These are phyloP conservation scores for Davidsoniella eucalypti DNA, from an alignment of 2,329 filamentous ascomycete species.

Conservation along the genomic window DNA sequence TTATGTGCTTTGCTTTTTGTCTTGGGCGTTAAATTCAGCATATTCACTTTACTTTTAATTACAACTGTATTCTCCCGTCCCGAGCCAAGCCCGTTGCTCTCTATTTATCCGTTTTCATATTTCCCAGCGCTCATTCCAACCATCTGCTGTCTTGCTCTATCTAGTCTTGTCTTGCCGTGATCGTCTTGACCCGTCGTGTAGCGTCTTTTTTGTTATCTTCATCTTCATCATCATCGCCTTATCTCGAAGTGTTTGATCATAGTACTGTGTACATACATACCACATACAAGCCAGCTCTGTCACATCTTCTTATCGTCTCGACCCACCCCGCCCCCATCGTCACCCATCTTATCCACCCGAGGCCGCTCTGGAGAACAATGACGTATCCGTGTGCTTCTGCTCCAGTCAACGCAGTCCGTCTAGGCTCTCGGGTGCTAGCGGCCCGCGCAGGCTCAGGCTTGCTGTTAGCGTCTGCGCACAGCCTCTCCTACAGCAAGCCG, in stretches of 20 bases:
- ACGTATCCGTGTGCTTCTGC: conserved; percentile 3
- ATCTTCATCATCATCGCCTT: not conserved
- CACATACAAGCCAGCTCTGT: too few relatives aligned
- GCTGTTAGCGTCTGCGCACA: too few relatives aligned
- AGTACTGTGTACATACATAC: too few relatives aligned
- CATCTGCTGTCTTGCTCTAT: not conserved
- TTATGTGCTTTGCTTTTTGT: not conserved
- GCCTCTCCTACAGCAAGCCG: too few relatives aligned
- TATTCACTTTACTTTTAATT: not conserved
- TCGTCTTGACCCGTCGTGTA: not conserved
- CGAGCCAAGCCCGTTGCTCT: not conserved
- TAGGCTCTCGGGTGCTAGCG: too few relatives aligned
- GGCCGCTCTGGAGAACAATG: not conserved
- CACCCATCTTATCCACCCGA: too few relatives aligned
- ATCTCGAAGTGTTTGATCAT: not conserved
- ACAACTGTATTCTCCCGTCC: too few relatives aligned
- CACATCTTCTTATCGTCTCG: too few relatives aligned
- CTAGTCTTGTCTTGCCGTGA: not conserved
- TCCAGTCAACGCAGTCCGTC: not conserved
- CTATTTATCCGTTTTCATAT: not conserved
- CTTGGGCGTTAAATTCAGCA: not conserved
- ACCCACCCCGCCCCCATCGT: too few relatives aligned
- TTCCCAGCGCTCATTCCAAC: not conserved
- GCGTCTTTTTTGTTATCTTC: not conserved
- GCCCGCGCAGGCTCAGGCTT: too few relatives aligned